A percentile compares a stretch with the other conserved stretches of the same genome.
These are phyloP conservation scores for Pestalotiopsis sp. DNA, from an alignment of 2,329 filamentous ascomycete species.

Conservation along the genomic window DNA sequence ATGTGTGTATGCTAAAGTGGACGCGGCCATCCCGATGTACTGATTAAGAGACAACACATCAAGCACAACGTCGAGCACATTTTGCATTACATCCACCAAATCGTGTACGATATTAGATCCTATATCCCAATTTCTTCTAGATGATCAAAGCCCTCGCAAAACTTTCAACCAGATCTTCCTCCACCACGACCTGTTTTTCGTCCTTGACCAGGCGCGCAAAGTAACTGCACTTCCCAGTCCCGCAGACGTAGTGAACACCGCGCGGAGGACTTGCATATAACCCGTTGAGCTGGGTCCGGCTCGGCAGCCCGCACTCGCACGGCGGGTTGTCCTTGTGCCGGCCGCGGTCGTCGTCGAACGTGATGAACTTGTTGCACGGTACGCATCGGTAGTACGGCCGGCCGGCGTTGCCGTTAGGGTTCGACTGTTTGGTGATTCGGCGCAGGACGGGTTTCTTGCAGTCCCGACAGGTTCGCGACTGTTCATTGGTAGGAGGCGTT, in stretches of 20 bases:
- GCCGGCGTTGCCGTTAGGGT: constrained; percentile 7
- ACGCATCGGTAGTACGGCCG: not conserved
- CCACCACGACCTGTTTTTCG: not conserved
- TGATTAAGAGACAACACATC: no score
- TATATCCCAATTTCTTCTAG: not conserved
- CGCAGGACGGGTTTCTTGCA: not conserved
- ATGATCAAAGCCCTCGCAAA: not conserved
- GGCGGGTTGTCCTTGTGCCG: not conserved
- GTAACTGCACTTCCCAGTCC: not conserved
- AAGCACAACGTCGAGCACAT: no score
- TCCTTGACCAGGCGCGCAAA: not conserved
- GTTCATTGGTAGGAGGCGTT: not conserved
- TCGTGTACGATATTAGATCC: not conserved
- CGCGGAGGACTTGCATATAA: not conserved
- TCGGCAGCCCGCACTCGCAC: not conserved
- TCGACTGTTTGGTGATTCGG: not conserved
- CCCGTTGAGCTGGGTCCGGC: not conserved
- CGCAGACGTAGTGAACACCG: constrained; percentile 1
- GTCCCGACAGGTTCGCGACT: not conserved
- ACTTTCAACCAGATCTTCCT: not conserved
- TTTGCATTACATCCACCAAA: not conserved
- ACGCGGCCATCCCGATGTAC: no score
- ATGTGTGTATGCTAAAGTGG: no score
- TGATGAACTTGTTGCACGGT: not conserved
- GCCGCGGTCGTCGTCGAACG: not conserved